Conservation (phyloP, 2,329 filamentous ascomycete genomes). For the Thermoascus crustaceus region DNA sequence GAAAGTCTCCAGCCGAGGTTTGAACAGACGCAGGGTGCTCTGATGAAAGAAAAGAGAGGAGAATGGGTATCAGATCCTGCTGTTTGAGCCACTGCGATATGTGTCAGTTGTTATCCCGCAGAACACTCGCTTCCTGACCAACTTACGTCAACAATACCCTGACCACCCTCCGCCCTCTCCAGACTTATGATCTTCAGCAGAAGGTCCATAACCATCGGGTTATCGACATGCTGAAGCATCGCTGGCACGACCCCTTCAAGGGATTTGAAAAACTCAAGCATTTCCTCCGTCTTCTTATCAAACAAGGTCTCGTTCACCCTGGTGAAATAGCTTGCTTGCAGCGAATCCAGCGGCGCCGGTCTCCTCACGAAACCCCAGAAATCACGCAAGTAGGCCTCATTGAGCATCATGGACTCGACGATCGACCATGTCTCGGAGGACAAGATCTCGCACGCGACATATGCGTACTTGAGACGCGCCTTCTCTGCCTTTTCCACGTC, state of each 20-base stretch:
- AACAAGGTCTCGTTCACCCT: constrained; percentile 98
- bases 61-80: constrained; percentile 75
- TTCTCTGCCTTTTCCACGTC: constrained; percentile 72
- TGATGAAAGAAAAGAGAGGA: constrained; percentile 79
- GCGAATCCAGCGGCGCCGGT: constrained; percentile 76
- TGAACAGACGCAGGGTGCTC: constrained; percentile 84
- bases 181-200: constrained; percentile 93
- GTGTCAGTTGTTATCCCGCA: constrained; percentile 6
- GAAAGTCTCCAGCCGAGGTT: constrained; percentile 91
- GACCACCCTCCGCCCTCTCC: constrained; percentile 82
- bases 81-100: constrained; percentile 75
- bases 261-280: constrained; percentile 82
- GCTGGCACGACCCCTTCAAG: constrained; percentile 73
- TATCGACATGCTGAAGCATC: constrained; percentile 89
- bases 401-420: constrained; percentile 83
- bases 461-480: constrained; percentile 86
- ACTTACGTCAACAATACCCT: constrained; percentile 85
- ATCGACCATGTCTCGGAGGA: constrained; percentile 97
- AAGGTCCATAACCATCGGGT: constrained; percentile 96
- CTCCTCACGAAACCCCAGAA: constrained; percentile 89
- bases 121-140: constrained; percentile 1
- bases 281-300: constrained; percentile 96
- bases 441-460: constrained; percentile 84
- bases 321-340: constrained; percentile 96
- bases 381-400: constrained; percentile 64